Base-by-base conservation (phyloP, 1,139 yeast genomes). In the Hansenula lynferdii region DNA sequence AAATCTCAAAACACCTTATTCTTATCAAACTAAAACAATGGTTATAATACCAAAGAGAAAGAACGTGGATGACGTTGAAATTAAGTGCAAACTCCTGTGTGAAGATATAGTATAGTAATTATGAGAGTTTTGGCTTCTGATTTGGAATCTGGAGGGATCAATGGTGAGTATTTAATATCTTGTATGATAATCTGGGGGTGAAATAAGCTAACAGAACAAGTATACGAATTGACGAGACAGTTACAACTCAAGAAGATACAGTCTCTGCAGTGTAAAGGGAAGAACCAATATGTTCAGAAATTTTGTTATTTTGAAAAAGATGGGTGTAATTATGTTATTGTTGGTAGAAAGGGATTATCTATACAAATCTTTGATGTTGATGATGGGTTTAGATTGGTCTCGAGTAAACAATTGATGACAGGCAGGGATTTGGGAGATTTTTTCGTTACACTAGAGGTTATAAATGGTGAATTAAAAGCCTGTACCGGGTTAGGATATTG, bases 401-500 rank as follows among this genome's bases (percentile, higher is more conserved):
- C 34, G 5, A 23, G 11, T 6, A 31, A 31, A 28, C 31, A 27
- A 19, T 18, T 51, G n/a, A 44, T 47, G 34, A 46, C 51, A 0
- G 39, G 45, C n/a, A 40, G 40, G 15, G 38, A 37, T 4, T 45
- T 38, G 4, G 39, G 48, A 5, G 55, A 51, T 22, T 51, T 48
- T 42, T 47, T 48, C 26, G 36, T 48, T 7, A 36, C 41, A 3
- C 8, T 51, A 8, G 42, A 45, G 15, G 41, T 49, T 4, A 16
- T 40, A 6, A 26, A 39, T 17, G 44, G 38, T 5, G 35, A 41
- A 19, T 42, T 51, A 22, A 44, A 42, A 21, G 50, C 47, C 5
- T 49, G 46, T 34, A 47, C 55, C 4, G 53, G 53, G 12, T 34
- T 47, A 8, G 55, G 55, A 10, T 48, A 45, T 15, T 47, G 51